Conservation (phyloP, 2,329 filamentous ascomycete genomes). For the Zymoseptoria ardabiliae region DNA sequence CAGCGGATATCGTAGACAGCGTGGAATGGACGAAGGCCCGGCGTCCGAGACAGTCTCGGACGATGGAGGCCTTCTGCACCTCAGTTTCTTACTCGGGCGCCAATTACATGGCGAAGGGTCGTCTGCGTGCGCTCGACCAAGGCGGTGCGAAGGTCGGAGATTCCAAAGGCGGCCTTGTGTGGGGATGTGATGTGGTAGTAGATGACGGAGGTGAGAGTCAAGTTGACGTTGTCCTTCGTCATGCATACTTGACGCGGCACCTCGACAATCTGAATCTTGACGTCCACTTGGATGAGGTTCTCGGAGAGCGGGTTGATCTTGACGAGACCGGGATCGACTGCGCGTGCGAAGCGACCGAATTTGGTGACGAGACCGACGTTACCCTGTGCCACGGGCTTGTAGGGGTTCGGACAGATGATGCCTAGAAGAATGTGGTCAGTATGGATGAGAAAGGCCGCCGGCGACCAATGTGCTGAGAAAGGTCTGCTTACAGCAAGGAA, state of each 20-base stretch:
- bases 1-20: too few relatives aligned
- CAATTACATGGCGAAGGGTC: slow-evolving; percentile 91
- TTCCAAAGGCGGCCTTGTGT: slow-evolving; percentile 72
- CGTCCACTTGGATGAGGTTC: slow-evolving; percentile 82
- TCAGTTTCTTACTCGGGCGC: slow-evolving; percentile 53
- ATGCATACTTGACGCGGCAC: slow-evolving; percentile 96
- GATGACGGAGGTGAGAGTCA: slow-evolving; percentile 91
- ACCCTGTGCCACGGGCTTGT: slow-evolving; percentile 63
- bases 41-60: too few relatives aligned
- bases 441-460: slow-evolving; percentile 5
- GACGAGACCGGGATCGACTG: slow-evolving; percentile 92
- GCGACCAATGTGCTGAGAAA: neutral
- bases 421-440: neutral
- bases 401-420: slow-evolving; percentile 76
- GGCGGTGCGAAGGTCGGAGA: slow-evolving; percentile 89
- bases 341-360: slow-evolving; percentile 90
- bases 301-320: slow-evolving; percentile 96
- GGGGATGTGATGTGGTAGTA: slow-evolving; percentile 97
- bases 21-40: too few relatives aligned
- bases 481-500: slow-evolving; percentile 65
- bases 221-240: slow-evolving; percentile 98
- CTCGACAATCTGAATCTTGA: slow-evolving; percentile 98
- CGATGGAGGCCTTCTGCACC: neutral
- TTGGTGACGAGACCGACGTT: slow-evolving; percentile 93
- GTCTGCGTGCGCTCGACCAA: slow-evolving; percentile 97